These are phyloP conservation scores for Polygonum aviculare DNA, from an alignment of 148 eudicot genomes.

Conservation along the genomic window DNA sequence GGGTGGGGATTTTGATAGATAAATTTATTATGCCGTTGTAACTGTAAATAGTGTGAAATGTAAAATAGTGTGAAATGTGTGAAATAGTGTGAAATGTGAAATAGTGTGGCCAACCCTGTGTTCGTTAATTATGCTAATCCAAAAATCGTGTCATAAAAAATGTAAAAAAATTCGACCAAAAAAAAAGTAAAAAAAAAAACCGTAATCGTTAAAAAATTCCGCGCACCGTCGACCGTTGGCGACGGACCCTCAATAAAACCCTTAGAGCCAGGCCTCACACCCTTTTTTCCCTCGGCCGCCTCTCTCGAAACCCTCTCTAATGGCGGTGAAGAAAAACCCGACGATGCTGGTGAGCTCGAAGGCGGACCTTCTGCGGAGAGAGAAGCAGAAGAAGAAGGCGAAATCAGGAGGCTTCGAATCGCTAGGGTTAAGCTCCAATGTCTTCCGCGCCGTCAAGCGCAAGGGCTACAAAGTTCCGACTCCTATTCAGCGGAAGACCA, in stretches of 20 bases:
- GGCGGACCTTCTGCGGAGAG: constrained; percentile 39
- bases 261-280: not conserved
- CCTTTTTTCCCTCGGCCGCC: not conserved
- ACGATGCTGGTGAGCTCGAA: constrained; percentile 41
- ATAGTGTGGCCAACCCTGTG: no score
- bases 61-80: no score
- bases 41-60: no score
- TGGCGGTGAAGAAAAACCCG: constrained; percentile 20
- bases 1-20: no score
- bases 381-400: constrained; percentile 50
- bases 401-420: constrained; percentile 97
- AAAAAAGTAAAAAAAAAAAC: not conserved
- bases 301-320: not conserved
- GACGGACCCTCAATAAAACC: not conserved
- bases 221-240: not conserved
- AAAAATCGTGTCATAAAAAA: no score
- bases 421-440: constrained; percentile 33
- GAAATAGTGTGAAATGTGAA: no score
- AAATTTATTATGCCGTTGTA: no score
- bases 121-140: no score
- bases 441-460: constrained; percentile 53
- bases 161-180: no score
- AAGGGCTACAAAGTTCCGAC: constrained; percentile 92
- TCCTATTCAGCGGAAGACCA: constrained; percentile 89
- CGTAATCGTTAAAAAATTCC: no score